These are phyloP conservation scores for Thuja plicata DNA, from an alignment of 83 land plant species.

Conservation along the genomic window DNA sequence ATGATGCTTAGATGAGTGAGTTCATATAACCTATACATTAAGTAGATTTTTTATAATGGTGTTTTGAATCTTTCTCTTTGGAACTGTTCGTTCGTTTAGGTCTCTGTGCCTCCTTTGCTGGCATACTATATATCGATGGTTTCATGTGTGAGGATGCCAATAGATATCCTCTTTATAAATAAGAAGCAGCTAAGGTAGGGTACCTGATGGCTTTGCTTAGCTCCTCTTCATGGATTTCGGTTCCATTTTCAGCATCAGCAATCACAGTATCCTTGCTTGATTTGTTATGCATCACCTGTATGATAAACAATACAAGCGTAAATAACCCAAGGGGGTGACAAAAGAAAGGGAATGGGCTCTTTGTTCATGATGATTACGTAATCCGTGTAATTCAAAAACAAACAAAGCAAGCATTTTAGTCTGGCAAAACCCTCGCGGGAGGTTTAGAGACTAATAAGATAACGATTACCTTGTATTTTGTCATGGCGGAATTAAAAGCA, in stretches of 20 bases:
- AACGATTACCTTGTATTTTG: background rate
- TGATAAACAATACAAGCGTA: background rate
- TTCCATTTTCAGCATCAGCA: background rate
- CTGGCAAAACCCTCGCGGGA: background rate
- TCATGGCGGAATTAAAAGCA: slow-evolving; percentile 8
- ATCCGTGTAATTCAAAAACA: background rate
- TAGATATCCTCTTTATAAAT: no score
- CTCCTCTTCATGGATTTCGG: background rate
- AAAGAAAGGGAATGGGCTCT: background rate
- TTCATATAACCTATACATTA: no score
- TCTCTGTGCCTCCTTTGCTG: no score
- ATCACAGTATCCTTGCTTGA: background rate
- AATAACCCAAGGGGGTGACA: background rate
- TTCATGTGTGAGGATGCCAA: no score
- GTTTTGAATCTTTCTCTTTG: no score
- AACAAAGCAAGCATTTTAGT: background rate
- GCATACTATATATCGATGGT: no score
- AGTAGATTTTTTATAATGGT: no score
- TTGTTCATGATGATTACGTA: background rate
- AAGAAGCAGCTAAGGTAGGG: background rate
- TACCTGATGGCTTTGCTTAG: background rate
- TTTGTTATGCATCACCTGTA: background rate
- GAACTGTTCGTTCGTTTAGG: no score
- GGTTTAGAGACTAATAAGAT: background rate
- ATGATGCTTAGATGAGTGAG: no score